phyloP scores from a whole-genome alignment of 441 rosid species.

The Rhodomyrtus psidioides region DNA sequence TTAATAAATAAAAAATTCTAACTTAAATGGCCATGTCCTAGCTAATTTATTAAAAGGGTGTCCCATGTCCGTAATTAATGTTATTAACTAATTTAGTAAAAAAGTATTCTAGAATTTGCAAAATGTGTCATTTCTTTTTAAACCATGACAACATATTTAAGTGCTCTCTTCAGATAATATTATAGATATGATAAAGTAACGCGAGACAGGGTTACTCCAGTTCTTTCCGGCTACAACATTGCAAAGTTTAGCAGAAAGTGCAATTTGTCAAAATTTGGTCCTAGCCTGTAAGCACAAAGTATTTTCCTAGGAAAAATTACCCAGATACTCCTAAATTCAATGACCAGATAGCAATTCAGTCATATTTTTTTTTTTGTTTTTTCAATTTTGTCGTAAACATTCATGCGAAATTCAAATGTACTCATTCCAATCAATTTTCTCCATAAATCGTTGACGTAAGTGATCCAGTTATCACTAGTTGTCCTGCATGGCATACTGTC shows the following conservation, averaged over 20 bases:
- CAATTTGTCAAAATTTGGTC: neutral
- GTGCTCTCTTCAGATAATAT: neutral
- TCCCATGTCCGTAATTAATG: neutral
- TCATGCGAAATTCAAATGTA: neutral
- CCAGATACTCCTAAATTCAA: neutral
- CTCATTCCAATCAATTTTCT: neutral
- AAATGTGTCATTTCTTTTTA: neutral
- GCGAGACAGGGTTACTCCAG: neutral
- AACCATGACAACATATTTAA: neutral
- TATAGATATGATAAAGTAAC: neutral
- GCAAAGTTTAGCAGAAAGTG: neutral
- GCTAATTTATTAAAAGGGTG: neutral
- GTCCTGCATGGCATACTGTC: neutral
- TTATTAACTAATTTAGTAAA: neutral
- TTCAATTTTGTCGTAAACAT: neutral
- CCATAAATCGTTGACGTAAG: neutral
- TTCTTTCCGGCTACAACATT: neutral
- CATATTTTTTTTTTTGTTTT: neutral
- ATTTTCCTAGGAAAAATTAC: neutral
- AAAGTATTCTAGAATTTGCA: neutral
- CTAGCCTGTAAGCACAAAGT: neutral
- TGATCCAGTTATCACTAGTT: neutral
- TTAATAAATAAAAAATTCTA: neutral
- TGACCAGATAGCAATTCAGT: neutral
- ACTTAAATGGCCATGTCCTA: neutral